Evolutionary conservation across 495 filamentous ascomycete genomes (phyloP), one percentile per base, ranked within the genome.

Genomic region (Trichoderma virens): DNA sequence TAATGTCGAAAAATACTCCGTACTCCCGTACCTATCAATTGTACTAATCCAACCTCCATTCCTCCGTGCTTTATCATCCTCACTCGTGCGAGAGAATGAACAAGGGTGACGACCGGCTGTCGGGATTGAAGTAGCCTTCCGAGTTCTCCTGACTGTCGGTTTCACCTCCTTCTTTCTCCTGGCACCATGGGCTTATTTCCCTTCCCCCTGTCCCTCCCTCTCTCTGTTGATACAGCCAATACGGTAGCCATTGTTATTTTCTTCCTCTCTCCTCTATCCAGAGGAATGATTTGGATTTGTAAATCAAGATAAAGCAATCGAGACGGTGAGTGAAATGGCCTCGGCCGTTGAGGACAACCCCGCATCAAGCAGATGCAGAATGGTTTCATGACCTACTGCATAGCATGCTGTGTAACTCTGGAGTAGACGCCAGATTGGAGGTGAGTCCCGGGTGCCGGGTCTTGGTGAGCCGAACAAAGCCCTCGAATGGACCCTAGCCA

Each of bases 381-480:
- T 56, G 25, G 25, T 30, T 16, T 56, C 51, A 27, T 30, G 25
- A 56, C 51, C 51, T 56, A 11, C 51, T 30, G 25, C 51, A 30
- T 56, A 56, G 25, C 51, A 56, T 56, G 51, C 51, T 16, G 51
- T 56, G 51, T 56, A 30, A 16, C 51, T 56, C 9, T 9, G 43
- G 43, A 47, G 43, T 9, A 56, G 23, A n/a, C 11, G 25, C 51
- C 51, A 56, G 23, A 30, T 56, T 16, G 20, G n/a, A n/a, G 18
- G 23, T 28, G 51, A 56, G 51, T 56, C 14, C 51, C 51, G 27
- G 51, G 51, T 56, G 51, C 51, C 51, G 51, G 51, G 51, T 27
- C 23, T 18, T 56, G 51, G 51, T 56, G 51, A 56, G 25, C 51
- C 51, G 27, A 56, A 9, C 27, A 30, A 56, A 18, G 8, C 51